A percentile compares a stretch with the other conserved stretches of the same genome.
phyloP scores from a whole-genome alignment of 163 green algal species.

The Volvox carteri region DNA sequence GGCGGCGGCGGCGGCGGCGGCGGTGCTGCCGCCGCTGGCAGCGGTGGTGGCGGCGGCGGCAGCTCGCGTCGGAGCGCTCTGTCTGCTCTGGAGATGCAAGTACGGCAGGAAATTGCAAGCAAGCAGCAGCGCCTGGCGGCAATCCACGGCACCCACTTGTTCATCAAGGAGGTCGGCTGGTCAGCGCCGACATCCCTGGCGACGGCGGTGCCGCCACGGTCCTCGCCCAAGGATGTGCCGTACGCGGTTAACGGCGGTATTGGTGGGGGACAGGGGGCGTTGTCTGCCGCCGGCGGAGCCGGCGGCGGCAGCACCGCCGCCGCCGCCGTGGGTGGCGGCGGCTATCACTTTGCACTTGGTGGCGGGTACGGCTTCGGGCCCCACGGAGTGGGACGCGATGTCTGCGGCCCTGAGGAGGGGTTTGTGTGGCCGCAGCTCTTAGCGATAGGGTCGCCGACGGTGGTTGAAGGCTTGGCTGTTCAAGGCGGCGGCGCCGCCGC shows the following conservation, averaged over 20 bases:
- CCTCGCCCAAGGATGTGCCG: constrained; percentile 26
- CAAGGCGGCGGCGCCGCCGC: too few relatives aligned
- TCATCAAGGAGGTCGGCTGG: constrained; percentile 56
- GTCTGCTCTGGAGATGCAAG: background rate
- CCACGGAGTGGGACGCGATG: too few relatives aligned
- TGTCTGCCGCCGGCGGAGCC: background rate
- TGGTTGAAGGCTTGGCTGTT: constrained; percentile 23
- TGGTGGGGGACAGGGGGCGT: background rate
- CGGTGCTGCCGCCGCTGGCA: too few relatives aligned
- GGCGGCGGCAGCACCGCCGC: background rate
- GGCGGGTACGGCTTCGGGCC: too few relatives aligned
- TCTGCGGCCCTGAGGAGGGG: background rate
- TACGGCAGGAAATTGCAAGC: constrained; percentile 37
- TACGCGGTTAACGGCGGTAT: background rate
- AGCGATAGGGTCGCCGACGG: constrained; percentile 39
- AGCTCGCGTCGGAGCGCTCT: background rate
- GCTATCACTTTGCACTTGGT: too few relatives aligned
- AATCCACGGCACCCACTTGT: constrained; percentile 28
- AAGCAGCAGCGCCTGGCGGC: constrained; percentile 51
- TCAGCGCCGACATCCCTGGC: constrained; percentile 22
- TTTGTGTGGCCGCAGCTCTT: constrained; percentile 49
- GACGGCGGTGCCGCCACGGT: constrained; percentile 6
- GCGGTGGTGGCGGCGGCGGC: background rate
- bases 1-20: too few relatives aligned
- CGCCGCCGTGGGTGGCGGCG: background rate